A percentile compares a stretch with the other conserved stretches of the same genome.
These are phyloP conservation scores for Backusella liffmaniae DNA, from an alignment of 192 early-diverging fungal genomes.

Conservation along the genomic window DNA sequence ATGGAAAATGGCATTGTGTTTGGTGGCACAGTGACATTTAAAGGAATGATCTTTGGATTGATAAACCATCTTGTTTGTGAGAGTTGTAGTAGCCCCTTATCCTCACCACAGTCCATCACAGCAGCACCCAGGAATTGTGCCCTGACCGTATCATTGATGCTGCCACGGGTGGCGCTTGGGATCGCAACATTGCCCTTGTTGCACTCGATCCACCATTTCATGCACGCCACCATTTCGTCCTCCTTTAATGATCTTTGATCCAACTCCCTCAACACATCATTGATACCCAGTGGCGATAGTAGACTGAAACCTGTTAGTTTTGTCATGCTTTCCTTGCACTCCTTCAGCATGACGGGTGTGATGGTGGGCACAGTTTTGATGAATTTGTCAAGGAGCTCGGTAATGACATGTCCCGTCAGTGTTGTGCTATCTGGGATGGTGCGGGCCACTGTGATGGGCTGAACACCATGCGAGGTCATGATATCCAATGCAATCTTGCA, in stretches of 20 bases:
- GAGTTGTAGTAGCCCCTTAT: constrained; percentile 39
- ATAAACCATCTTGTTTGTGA: constrained; percentile 54
- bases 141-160: not conserved
- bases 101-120: constrained; percentile 44
- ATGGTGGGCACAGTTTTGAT: constrained; percentile 66
- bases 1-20: constrained; percentile 62
- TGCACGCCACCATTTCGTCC: constrained; percentile 60
- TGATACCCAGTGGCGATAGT: constrained; percentile 51
- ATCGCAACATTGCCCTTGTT: constrained; percentile 30
- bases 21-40: constrained; percentile 58
- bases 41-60: constrained; percentile 66
- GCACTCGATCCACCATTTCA: constrained; percentile 78
- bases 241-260: constrained; percentile 49
- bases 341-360: constrained; percentile 43
- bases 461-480: constrained; percentile 67
- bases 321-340: constrained; percentile 56
- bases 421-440: constrained; percentile 14
- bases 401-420: constrained; percentile 29
- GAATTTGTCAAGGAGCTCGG: constrained; percentile 61
- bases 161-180: constrained; percentile 20
- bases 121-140: constrained; percentile 48
- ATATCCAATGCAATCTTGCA: constrained; percentile 50
- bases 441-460: constrained; percentile 49
- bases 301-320: constrained; percentile 46
- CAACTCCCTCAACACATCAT: constrained; percentile 70